A percentile compares a stretch with the other conserved stretches of the same genome.
phyloP scores from a whole-genome alignment of 202 grass and related monocot genomes.

The Musa balbisiana region DNA sequence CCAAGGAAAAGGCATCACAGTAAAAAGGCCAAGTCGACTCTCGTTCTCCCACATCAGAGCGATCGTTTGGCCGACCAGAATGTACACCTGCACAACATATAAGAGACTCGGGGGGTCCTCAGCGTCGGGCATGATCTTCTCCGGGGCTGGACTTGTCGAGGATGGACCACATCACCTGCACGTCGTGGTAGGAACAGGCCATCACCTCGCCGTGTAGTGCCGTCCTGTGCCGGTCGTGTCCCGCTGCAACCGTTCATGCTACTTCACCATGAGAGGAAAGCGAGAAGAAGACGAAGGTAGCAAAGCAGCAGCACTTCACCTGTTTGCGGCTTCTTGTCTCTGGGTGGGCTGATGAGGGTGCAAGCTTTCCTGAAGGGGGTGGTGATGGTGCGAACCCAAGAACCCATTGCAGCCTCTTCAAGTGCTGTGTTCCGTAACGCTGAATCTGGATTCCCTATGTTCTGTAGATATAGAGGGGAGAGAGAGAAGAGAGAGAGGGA shows the following conservation, averaged over 20 bases:
- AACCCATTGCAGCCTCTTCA: not conserved
- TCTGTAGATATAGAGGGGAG: not conserved
- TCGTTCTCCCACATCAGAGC: not conserved
- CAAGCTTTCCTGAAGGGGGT: conserved; percentile 25
- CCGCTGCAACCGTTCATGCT: not conserved
- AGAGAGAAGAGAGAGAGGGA: not conserved
- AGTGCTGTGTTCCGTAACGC: too few relatives aligned
- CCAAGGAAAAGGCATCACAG: too few relatives aligned
- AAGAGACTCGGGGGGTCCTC: not conserved
- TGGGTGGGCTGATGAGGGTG: conserved; percentile 10
- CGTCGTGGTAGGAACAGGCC: conserved; percentile 22
- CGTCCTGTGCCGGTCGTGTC: not conserved
- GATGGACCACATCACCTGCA: conserved; percentile 28
- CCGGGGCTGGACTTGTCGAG: conserved; percentile 7
- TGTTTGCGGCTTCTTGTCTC: not conserved
- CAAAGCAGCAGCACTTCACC: not conserved
- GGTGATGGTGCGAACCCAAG: conserved; percentile 27
- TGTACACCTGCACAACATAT: not conserved
- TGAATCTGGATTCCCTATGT: too few relatives aligned
- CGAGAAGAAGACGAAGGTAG: not conserved
- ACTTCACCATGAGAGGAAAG: too few relatives aligned
- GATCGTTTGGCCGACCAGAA: too few relatives aligned
- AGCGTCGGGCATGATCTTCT: not conserved
- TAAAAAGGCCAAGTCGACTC: too few relatives aligned
- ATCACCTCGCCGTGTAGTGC: conserved; percentile 21